Percentiles rank a stretch among this genome's conserved stretches.
Conservation (phyloP, 2,329 filamentous ascomycete genomes). For the Lachnellula suecica region DNA sequence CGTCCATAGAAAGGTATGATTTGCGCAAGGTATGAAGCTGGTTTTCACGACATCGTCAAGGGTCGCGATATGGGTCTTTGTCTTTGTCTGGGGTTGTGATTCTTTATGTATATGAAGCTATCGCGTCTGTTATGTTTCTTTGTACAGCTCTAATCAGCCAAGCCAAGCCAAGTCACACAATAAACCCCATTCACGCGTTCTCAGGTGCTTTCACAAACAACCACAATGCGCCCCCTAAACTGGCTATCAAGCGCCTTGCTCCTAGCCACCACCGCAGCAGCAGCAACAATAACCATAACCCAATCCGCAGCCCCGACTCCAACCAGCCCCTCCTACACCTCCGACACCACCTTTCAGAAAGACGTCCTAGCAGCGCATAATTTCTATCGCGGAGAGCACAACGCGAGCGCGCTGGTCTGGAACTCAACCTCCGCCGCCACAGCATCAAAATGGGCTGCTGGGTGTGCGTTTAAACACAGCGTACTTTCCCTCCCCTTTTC, state of each 20-base stretch:
- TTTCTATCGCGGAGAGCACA: constrained; percentile 61
- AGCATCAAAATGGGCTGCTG: constrained; percentile 48
- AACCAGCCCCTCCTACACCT: constrained; percentile 39
- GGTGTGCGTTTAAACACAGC: constrained; percentile 51
- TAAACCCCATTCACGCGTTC: neutral
- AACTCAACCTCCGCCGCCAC: constrained; percentile 61
- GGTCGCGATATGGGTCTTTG: neutral
- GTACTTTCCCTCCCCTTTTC: neutral
- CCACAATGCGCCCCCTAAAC: neutral
- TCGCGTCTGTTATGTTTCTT: neutral
- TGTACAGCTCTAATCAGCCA: neutral
- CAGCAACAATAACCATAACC: constrained; percentile 43
- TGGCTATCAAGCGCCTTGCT: neutral
- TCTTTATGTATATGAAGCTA: neutral
- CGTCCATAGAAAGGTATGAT: neutral
- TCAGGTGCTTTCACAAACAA: neutral
- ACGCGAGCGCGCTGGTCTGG: constrained; percentile 59
- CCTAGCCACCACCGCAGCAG: neutral
- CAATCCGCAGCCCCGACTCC: constrained; percentile 3
- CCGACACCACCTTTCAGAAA: constrained; percentile 39
- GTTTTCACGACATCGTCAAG: neutral
- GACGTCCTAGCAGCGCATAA: constrained; percentile 68
- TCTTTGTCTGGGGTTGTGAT: neutral
- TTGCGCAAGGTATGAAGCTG: neutral
- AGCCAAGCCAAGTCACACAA: neutral